These are phyloP conservation scores for Gossypium ekmanianum DNA, from an alignment of 345 rosid genomes.

Conservation along the genomic window DNA sequence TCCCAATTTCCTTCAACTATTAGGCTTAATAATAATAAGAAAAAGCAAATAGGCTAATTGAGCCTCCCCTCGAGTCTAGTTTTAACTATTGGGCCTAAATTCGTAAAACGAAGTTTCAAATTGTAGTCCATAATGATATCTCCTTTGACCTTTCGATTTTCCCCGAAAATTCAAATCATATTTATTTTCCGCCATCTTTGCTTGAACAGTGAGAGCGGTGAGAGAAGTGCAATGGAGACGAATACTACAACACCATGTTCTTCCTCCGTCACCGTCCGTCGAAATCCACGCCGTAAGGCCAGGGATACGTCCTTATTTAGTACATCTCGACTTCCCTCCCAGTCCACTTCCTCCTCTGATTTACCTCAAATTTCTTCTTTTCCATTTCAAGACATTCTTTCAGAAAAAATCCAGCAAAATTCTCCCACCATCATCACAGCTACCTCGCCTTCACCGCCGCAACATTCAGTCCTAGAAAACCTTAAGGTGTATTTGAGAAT, in stretches of 20 bases:
- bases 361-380: constrained; percentile 44
- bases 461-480: constrained; percentile 31
- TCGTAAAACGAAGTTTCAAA: not conserved
- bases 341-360: constrained; percentile 19
- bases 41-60: too few species aligned
- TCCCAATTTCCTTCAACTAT: too few species aligned
- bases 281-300: constrained; percentile 77
- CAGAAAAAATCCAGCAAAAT: constrained; percentile 28
- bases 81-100: not conserved
- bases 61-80: too few species aligned
- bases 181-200: not conserved
- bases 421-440: not conserved
- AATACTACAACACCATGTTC: constrained; percentile 39
- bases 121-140: not conserved
- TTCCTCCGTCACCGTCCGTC: constrained; percentile 50
- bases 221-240: constrained; percentile 27
- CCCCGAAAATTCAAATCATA: not conserved
- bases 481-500: constrained; percentile 69
- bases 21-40: too few species aligned
- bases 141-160: not conserved
- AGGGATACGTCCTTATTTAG: constrained; percentile 50
- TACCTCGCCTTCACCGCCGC: not conserved
- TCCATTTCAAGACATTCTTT: constrained; percentile 61
- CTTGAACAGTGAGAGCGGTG: not conserved
- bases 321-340: constrained; percentile 16